Base-by-base conservation (phyloP, 2,329 filamentous ascomycete species). In the Epichloe elymi region DNA sequence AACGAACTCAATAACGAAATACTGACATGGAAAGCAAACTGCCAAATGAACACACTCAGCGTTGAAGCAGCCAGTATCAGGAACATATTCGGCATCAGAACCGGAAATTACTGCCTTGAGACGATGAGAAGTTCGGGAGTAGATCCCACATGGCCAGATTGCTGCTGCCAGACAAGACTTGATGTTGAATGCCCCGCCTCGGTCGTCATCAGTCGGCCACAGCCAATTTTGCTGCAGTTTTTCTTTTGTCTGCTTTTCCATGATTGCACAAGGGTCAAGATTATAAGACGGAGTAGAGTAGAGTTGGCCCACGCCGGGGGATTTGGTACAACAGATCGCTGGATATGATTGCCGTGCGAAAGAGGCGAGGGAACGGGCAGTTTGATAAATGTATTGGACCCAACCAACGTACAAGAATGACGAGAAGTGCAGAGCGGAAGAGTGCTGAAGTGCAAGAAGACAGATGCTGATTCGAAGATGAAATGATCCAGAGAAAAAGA, bases 11-110 rank as follows among this genome's bases (percentile, higher is more conserved):
- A 14, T 30, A 4, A 36, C 4, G 8, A 23, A 23, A 14, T 2
- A 54, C 59, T 44, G 54, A 66, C 64, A 56, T 23, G 65, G 63
- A 10, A 63, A 39, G 20, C 60, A 63, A 3, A 53, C 8, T 17
- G 53, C 44, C 50, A 57, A 65, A 19, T 54, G 45, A 15, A 55
- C 14, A 45, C 64, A 65, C 12, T 62, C 58, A 3, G 54, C 33
- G 15, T 57, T 61, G 49, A 54, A 58, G 30, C 48, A 50, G 20
- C 53, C 55, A 23, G 54, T 42, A 1, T 61, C 50, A 10, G 55
- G 48, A 11, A 54, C 42, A 26, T 53, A 49, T 5, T 49, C 40
- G 8, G 53, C 53, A 52, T 63, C 52, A 6, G 55, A 49, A 15
- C 59, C 59, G 7, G 51, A 50, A 6, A 59, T 49, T n/a, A 58